Conservation (phyloP, 2,329 filamentous ascomycete species). For the Periconia digitata region DNA sequence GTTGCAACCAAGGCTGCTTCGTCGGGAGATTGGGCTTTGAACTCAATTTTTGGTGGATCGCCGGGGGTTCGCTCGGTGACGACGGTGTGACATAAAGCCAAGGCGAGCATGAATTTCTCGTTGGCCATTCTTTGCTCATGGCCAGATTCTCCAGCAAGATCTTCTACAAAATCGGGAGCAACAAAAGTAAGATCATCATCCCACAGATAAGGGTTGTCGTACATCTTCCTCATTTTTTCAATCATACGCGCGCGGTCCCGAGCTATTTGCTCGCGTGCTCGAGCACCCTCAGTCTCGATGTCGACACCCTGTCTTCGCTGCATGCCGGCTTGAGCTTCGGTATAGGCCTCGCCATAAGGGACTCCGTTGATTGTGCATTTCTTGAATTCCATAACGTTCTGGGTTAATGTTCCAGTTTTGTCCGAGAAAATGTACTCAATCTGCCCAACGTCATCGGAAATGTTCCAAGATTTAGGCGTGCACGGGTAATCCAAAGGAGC, state of each 20-base stretch:
- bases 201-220: conserved; percentile 88
- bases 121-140: conserved; percentile 75
- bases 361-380: conserved; percentile 97
- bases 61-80: conserved; percentile 87
- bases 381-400: conserved; percentile 99
- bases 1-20: conserved; percentile 93
- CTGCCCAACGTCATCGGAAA: conserved; percentile 95
- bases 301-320: conserved; percentile 87
- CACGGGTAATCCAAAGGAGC: conserved; percentile 91
- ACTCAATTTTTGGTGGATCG: conserved; percentile 87
- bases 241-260: conserved; percentile 74
- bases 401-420: conserved; percentile 86
- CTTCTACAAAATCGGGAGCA: conserved; percentile 83
- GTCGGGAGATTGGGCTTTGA: conserved; percentile 96
- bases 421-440: conserved; percentile 99
- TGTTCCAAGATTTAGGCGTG: conserved; percentile 98
- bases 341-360: conserved; percentile 95
- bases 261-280: conserved; percentile 76
- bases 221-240: conserved; percentile 69
- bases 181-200: conserved; percentile 92
- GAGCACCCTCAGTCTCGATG: conserved; percentile 75
- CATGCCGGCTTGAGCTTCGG: conserved; percentile 95
- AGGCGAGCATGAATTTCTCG: conserved; percentile 88
- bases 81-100: conserved; percentile 96
- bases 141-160: conserved; percentile 77